Evolutionary conservation across 1,139 yeast species (phyloP).

Genomic region (Yamadazyma pseudoaaseri): DNA sequence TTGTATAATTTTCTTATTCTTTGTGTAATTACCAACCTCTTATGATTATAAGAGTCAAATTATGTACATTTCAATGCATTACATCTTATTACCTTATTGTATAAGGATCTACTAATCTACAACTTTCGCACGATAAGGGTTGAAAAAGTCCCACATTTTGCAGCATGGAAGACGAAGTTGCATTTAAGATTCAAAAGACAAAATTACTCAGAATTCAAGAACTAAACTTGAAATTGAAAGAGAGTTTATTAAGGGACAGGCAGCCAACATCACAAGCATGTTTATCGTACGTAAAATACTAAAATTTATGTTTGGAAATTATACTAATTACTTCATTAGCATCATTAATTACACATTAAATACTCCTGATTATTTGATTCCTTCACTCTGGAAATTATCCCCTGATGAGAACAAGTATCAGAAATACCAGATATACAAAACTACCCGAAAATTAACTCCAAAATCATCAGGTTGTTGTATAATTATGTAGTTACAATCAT

Average conservation of each 20-base stretch:
- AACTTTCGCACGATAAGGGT: too few species aligned
- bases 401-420: slow-evolving; percentile 49
- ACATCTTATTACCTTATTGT: too few species aligned
- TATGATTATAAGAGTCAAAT: too few species aligned
- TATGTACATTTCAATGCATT: too few species aligned
- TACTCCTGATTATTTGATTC: slow-evolving; percentile 53
- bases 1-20: slow-evolving; percentile 71
- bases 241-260: slow-evolving; percentile 55
- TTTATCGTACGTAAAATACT: slow-evolving; percentile 27
- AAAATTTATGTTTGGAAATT: slow-evolving; percentile 1
- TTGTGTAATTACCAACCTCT: slow-evolving; percentile 30
- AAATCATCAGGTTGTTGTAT: slow-evolving; percentile 41
- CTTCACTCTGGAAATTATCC: slow-evolving; percentile 47
- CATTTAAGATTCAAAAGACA: slow-evolving; percentile 36
- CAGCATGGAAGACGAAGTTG: slow-evolving; percentile 20
- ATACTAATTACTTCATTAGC: slow-evolving; percentile 15
- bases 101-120: too few species aligned
- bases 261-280: slow-evolving; percentile 72
- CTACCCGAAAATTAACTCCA: slow-evolving; percentile 9
- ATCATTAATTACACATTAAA: slow-evolving; percentile 44
- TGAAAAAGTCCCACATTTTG: slow-evolving; percentile 12
- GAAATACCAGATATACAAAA: slow-evolving; percentile 24
- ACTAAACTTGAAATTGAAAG: slow-evolving; percentile 53
- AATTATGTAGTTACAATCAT: slow-evolving; percentile 17
- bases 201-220: slow-evolving; percentile 66